Base-by-base conservation (phyloP, 1,139 yeast genomes). In the Candida smagusa region DNA sequence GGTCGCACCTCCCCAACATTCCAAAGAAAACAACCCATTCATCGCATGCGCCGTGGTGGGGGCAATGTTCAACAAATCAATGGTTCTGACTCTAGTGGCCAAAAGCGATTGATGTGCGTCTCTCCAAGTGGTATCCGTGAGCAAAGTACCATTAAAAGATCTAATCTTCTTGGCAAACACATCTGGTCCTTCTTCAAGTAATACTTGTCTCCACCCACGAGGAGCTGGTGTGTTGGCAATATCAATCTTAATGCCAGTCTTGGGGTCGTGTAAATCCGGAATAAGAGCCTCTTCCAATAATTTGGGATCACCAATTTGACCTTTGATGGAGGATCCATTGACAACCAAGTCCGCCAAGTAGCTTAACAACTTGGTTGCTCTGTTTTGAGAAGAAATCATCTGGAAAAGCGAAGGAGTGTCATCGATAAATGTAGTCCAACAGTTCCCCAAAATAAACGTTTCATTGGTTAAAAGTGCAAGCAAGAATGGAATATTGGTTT, bases 1-100 rank as follows among this genome's bases (percentile, higher is more conserved):
- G 25, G 99, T 92, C 40, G 99, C 98, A 67, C 99, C 99, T 68
- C 99, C 99, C 99, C 99, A 92, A 72, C 97, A 92, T 71, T 92
- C 99, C 40, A 92, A 73, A 11, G 98, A 94, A 64, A 88, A 94
- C 1, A 96, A 95, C 42, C 95, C 94, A 46, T 84, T 68, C 53
- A 89, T 68, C 13, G 96, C 98, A 58, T 85, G 82, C 2, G 97
- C 87, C 24, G 99, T 92, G 38, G 95, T 79, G 41, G 90, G 92
- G 19, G 98, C 98, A 68, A 94, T 87, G 49, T 89, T 86, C 41
- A 84, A 71, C 56, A 92, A 71, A 63, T 92, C 99, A 53, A 85
- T 77, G 22, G 98, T 94, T 68, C 99, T 83, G 28, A 92, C 95
- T 67, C 98, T 84, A 31, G 98, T 94, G 7, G 99, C 99, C 54